A percentile compares a stretch with the other conserved stretches of the same genome.
Conservation (phyloP, 805 yeast species). For the Candida hispaniensis region DNA sequence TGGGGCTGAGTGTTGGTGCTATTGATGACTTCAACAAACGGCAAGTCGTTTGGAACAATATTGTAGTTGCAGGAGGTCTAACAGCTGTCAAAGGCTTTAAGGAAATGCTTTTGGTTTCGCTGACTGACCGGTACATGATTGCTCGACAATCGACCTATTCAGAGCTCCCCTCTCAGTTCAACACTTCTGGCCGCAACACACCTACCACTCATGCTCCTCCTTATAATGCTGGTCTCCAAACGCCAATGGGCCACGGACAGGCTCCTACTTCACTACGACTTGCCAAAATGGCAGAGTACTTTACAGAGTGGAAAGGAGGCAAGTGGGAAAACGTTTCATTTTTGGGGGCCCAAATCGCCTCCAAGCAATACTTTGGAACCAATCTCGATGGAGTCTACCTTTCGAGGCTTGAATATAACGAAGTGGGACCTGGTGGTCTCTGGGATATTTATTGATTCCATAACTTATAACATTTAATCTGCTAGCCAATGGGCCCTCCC, state of each 20-base stretch:
- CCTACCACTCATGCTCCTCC: slow-evolving; percentile 28
- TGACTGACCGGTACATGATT: slow-evolving; percentile 47
- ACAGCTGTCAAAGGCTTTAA: slow-evolving; percentile 63
- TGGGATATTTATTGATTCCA: slow-evolving; percentile 61
- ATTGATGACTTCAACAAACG: slow-evolving; percentile 60
- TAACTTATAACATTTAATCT: no score
- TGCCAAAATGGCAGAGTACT: slow-evolving; percentile 76
- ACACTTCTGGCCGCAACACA: slow-evolving; percentile 27
- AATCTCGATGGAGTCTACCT: slow-evolving; percentile 52
- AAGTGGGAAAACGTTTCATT: slow-evolving; percentile 71
- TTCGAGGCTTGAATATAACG: slow-evolving; percentile 59
- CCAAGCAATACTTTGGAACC: slow-evolving; percentile 72
- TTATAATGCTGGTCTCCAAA: slow-evolving; percentile 27
- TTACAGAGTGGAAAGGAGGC: slow-evolving; percentile 81
- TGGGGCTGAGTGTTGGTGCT: slow-evolving; percentile 42
- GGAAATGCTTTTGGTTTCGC: slow-evolving; percentile 51
- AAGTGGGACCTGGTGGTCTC: slow-evolving; percentile 68
- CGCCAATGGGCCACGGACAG: slow-evolving; percentile 39
- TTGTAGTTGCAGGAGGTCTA: slow-evolving; percentile 72
- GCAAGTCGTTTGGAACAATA: slow-evolving; percentile 76
- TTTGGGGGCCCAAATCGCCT: slow-evolving; percentile 77
- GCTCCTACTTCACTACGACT: slow-evolving; percentile 67
- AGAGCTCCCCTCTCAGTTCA: slow-evolving; percentile 30
- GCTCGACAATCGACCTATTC: slow-evolving; percentile 29
- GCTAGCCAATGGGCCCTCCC: not conserved